phyloP scores from a whole-genome alignment of 2,329 filamentous ascomycete species.

The Periconia digitata region DNA sequence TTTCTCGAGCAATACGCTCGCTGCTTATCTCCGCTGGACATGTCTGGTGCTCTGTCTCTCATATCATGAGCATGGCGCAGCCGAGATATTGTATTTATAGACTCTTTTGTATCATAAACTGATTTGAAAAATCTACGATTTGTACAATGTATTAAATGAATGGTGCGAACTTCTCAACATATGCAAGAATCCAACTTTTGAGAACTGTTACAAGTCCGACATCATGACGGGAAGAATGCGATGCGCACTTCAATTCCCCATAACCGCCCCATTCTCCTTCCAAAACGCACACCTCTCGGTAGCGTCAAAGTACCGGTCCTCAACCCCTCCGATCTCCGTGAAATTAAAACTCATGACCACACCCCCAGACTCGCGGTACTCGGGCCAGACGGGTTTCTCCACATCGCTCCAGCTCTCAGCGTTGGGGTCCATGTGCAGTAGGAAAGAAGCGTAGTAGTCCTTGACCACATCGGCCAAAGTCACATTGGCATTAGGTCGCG shows the following conservation, averaged over 20 bases:
- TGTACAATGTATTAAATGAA: neutral
- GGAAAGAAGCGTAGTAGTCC: conserved; percentile 38
- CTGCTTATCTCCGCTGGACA: neutral
- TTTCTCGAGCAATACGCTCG: neutral
- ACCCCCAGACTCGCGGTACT: conserved; percentile 16
- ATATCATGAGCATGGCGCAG: neutral
- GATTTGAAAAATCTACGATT: no score
- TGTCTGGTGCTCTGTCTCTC: neutral
- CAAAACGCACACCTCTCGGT: conserved; percentile 10
- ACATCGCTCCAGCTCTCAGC: conserved; percentile 19
- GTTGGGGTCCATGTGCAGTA: conserved; percentile 38
- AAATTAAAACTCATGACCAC: conserved; percentile 12
- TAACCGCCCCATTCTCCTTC: conserved; percentile 3
- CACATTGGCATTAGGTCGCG: conserved; percentile 24
- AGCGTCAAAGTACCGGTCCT: conserved; percentile 11
- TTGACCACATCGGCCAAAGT: conserved; percentile 37
- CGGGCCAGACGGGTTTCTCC: conserved; percentile 29
- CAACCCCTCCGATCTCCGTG: conserved; percentile 8
- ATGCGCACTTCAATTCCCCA: conserved; percentile 11
- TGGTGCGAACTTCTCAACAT: neutral
- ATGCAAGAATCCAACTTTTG: no score
- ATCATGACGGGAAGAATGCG: no score
- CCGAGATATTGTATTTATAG: no score
- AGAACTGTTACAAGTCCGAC: no score
- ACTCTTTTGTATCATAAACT: neutral